Evolutionary conservation across 2,329 filamentous ascomycete genomes (phyloP).

Genomic region (Aspergillus chevalieri): DNA sequence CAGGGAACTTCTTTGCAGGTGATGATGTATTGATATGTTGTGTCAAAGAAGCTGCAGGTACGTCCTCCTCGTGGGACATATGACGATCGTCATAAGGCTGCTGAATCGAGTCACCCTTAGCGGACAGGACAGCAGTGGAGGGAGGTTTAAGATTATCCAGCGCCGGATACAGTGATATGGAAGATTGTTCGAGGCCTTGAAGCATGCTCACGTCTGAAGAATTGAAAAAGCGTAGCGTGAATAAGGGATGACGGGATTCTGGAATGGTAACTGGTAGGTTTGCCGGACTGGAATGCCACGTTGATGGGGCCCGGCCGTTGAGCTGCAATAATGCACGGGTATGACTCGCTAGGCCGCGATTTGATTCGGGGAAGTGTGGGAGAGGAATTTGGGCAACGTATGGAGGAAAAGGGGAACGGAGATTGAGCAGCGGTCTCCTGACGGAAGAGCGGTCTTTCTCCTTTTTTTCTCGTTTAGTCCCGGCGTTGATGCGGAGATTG

Average conservation of each 20-base stretch:
- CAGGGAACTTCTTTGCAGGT: conserved; percentile 11
- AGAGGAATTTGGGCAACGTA: neutral
- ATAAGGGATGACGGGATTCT: conserved; percentile 10
- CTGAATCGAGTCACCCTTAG: conserved; percentile 6
- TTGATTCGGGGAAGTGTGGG: neutral
- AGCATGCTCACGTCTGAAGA: conserved; percentile 10
- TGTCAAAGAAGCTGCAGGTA: conserved; percentile 11
- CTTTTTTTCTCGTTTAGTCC: neutral
- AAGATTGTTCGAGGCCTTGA: conserved; percentile 13
- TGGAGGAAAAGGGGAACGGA: neutral
- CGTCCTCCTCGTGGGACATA: conserved; percentile 7
- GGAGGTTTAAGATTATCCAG: conserved; percentile 7
- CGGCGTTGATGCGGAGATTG: neutral
- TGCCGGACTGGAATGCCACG: conserved; percentile 25
- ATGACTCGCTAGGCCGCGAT: conserved; percentile 6
- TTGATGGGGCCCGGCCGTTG: conserved; percentile 16
- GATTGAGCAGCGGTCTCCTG: neutral
- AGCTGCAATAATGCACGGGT: conserved; percentile 12
- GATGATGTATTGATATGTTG: conserved; percentile 11
- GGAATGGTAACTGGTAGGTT: conserved; percentile 16
- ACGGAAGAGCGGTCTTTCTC: neutral
- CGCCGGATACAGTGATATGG: conserved; percentile 12
- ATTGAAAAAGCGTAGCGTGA: conserved; percentile 5
- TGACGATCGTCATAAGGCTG: conserved; percentile 12
- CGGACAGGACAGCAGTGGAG: conserved; percentile 8